phyloP scores from a whole-genome alignment of 1,284 basidiomycete species.

The Ustilago cynodontis region DNA sequence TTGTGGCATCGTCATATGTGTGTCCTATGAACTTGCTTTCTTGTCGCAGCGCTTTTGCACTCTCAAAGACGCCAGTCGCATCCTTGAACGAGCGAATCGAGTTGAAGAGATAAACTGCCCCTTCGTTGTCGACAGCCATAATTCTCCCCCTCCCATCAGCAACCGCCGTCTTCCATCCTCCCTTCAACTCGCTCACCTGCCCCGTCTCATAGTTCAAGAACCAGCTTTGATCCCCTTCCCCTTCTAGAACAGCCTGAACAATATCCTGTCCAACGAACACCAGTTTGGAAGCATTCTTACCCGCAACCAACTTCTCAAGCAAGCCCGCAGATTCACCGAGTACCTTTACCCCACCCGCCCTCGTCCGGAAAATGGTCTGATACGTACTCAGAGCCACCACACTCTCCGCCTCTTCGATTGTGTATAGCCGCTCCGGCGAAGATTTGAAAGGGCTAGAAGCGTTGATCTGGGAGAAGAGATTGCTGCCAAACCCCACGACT shows the following conservation, averaged over 20 bases:
- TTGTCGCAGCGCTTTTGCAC: background rate
- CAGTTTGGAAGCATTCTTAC: background rate
- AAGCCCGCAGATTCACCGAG: constrained; percentile 4
- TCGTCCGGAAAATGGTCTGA: constrained; percentile 21
- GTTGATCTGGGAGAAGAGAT: constrained; percentile 19
- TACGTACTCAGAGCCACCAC: constrained; percentile 10
- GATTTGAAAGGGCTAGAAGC: background rate
- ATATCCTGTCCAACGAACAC: constrained; percentile 25
- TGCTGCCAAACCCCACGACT: constrained; percentile 19
- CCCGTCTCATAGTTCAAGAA: constrained; percentile 10
- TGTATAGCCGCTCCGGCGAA: no score
- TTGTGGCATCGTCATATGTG: background rate
- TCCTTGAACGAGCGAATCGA: constrained; percentile 1
- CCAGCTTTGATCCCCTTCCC: background rate
- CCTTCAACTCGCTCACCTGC: background rate
- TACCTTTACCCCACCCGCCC: background rate
- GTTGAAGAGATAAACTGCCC: constrained; percentile 19
- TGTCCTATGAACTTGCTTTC: background rate
- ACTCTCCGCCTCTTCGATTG: background rate
- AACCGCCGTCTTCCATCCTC: constrained; percentile 20
- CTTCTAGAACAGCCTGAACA: constrained; percentile 17
- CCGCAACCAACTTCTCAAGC: background rate
- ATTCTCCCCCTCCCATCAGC: constrained; percentile 27
- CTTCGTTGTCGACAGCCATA: constrained; percentile 16
- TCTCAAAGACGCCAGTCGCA: background rate